Evolutionary conservation across 148 eudicot species (phyloP), one percentile per base, ranked within the genome.

Genomic region (Pouteria glomerata): DNA sequence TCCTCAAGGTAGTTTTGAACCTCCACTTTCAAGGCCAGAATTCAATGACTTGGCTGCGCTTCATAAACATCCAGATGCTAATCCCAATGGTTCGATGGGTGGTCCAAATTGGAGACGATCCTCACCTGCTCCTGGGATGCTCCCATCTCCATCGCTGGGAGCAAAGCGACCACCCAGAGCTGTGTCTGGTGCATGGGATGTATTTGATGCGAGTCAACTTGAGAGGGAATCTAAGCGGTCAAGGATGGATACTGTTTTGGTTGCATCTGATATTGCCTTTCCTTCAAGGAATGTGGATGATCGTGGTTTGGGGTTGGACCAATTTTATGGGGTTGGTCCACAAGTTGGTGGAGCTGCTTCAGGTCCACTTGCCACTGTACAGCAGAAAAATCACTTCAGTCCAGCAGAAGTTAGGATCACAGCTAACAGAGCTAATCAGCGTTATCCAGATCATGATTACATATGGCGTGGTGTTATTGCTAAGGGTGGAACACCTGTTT

Each of bases 391-490:
- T 57, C 63, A 67, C 63, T 44, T 67, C 57, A 81, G 82, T 60
- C 69, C 81, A 27, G 44, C 56, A 44, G 70, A 68, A 1, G 21
- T 19, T 19, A 80, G 75, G 68, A 31, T 69, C 52, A 8, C 41
- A 27, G 39, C 80, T 34, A 41, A 66, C 52, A 90, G 84, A 69
- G 73, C 57, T 67, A 71, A 74, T 47, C 73, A 66, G 59, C 84
- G 75, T 35, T 81, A 45, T 68, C 52, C 70, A 57, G 84, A 75
- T 66, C 81, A 75, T 42, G 96, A 91, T 69, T 82, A 69, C 78
- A 78, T 91, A 51, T 95, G 99, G 99, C 93, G 94, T 34, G 99
- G 97, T 33, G 82, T 95, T 66, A 95, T 95, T 81, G 89, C 96
- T 0, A 95, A 90, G 80, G 97, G 96, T 62, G 97, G 99, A 42